These are phyloP conservation scores for Stephanodiscus triporus DNA, from an alignment of 108 stramenopile genomes.

Conservation along the genomic window DNA sequence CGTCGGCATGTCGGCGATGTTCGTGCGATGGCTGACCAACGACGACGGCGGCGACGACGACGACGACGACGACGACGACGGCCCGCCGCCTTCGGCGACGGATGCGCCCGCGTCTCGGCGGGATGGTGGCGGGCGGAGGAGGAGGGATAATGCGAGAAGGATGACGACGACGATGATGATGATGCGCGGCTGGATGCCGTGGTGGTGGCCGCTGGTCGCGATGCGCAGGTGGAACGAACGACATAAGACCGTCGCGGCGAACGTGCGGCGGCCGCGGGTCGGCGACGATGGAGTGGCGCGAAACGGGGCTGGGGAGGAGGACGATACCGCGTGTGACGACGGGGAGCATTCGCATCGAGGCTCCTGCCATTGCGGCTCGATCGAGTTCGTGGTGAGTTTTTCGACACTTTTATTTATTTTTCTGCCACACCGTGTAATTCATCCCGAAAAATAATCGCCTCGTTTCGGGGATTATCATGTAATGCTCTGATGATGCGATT, in stretches of 20 bases:
- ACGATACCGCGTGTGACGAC: constrained; percentile 10
- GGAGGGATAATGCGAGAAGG: not conserved
- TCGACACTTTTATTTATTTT: too few species aligned
- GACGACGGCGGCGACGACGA: not conserved
- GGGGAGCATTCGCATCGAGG: constrained; percentile 51
- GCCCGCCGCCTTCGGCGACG: not conserved
- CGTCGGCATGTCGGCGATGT: constrained; percentile 35
- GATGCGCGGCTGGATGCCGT: constrained; percentile 12
- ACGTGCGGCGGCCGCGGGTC: constrained; percentile 1
- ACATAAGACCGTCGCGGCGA: not conserved
- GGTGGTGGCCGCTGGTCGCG: constrained; percentile 48
- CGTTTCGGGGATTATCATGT: not conserved
- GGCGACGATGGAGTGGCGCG: not conserved
- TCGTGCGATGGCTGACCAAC: constrained; percentile 12
- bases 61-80: not conserved
- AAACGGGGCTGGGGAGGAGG: constrained; percentile 4
- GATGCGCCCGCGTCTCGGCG: too few species aligned
- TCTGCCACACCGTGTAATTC: too few species aligned
- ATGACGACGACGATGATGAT: not conserved
- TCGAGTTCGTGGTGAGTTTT: constrained; percentile 65
- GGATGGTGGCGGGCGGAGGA: not conserved
- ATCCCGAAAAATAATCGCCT: too few species aligned
- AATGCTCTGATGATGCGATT: constrained; percentile 3
- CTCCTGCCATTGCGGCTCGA: constrained; percentile 72
- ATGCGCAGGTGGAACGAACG: constrained; percentile 23